Conservation (phyloP, 768 basidiomycete species). For the Tulasnella sp. region DNA sequence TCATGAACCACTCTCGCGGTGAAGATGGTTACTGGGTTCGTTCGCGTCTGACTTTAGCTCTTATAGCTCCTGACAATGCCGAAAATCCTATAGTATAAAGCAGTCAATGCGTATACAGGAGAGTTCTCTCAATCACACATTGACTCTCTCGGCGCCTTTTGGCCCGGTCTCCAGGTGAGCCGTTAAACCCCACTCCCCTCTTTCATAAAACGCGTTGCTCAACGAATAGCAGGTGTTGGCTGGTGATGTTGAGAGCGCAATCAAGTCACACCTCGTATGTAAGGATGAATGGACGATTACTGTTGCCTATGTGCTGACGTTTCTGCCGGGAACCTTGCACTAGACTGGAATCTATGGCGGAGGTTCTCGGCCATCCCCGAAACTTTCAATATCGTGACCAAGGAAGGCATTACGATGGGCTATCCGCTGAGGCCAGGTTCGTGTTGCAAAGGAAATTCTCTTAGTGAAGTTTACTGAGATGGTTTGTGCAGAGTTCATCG, state of each 20-base stretch:
- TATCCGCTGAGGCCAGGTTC: constrained; percentile 70
- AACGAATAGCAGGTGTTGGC: constrained; percentile 39
- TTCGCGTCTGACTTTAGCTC: not conserved
- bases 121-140: constrained; percentile 63
- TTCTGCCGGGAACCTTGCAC: not conserved
- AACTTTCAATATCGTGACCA: constrained; percentile 73
- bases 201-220: not conserved
- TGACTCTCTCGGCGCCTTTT: constrained; percentile 94
- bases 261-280: constrained; percentile 87
- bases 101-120: constrained; percentile 68
- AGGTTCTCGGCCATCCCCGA: constrained; percentile 83
- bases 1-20: constrained; percentile 77
- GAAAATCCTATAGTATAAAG: constrained; percentile 53
- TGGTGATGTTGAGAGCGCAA: constrained; percentile 79
- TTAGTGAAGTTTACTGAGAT: not conserved
- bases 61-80: not conserved
- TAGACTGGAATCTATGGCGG: constrained; percentile 75
- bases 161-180: constrained; percentile 61
- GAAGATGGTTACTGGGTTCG: constrained; percentile 81
- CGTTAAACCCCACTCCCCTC: constrained; percentile 29
- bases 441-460: not conserved
- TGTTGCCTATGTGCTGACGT: not conserved
- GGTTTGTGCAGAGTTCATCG: constrained; percentile 61
- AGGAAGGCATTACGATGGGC: constrained; percentile 58
- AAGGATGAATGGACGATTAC: constrained; percentile 21